Evolutionary conservation across 2,329 filamentous ascomycete species (phyloP).

Genomic region (Colletotrichum costaricense): DNA sequence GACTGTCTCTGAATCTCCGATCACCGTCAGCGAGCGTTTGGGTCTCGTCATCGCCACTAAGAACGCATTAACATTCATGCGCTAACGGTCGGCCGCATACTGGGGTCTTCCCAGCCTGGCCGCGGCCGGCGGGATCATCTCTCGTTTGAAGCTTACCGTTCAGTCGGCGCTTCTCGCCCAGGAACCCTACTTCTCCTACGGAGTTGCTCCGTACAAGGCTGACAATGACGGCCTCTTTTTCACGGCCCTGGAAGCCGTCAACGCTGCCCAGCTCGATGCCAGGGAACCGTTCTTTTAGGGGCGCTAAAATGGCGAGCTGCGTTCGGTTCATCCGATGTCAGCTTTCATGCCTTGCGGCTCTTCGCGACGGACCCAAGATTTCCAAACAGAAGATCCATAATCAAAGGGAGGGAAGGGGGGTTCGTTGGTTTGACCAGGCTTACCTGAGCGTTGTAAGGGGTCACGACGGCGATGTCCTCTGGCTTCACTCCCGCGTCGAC

Average conservation of each 20-base stretch:
- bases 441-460: constrained; percentile 95
- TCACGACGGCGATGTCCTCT: constrained; percentile 91
- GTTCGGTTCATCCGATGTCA: constrained; percentile 38
- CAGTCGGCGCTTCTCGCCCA: constrained; percentile 89
- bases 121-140: not conserved
- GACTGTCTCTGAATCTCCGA: constrained; percentile 95
- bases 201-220: constrained; percentile 94
- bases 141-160: constrained; percentile 74
- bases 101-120: constrained; percentile 11
- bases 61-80: constrained; percentile 43
- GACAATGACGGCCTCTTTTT: constrained; percentile 95
- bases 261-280: constrained; percentile 96
- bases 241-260: constrained; percentile 95
- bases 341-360: constrained; percentile 24
- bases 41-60: constrained; percentile 99
- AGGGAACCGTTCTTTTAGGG: constrained; percentile 83
- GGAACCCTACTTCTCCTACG: constrained; percentile 89
- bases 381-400: not conserved
- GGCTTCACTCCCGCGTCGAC: constrained; percentile 83
- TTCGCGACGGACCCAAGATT: not conserved
- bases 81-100: not conserved
- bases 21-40: constrained; percentile 87
- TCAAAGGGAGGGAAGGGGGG: not conserved
- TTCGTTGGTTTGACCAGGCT: constrained; percentile 18
- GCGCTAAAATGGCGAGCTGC: constrained; percentile 80